These are phyloP conservation scores for Fusarium poae DNA, from an alignment of 2,329 filamentous ascomycete genomes.

Conservation along the genomic window DNA sequence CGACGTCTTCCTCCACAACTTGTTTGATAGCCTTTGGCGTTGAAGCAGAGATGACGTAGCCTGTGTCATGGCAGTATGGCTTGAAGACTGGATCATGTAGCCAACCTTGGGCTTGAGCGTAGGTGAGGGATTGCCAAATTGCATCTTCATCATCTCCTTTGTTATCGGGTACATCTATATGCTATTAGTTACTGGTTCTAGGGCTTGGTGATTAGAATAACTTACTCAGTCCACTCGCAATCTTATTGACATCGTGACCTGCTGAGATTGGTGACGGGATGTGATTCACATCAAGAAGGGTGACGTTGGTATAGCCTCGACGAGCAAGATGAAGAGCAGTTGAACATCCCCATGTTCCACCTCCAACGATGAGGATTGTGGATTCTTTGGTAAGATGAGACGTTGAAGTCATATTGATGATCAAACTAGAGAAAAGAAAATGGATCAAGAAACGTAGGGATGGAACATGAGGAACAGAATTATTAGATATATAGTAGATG, in stretches of 20 bases:
- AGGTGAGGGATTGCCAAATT: constrained; percentile 10
- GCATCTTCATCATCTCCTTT: constrained; percentile 13
- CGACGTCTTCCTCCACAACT: constrained; percentile 26
- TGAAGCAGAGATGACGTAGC: constrained; percentile 27
- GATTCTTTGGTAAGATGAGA: constrained; percentile 27
- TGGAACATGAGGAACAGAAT: no score
- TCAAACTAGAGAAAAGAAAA: accelerated
- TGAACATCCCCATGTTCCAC: constrained; percentile 41
- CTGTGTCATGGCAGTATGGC: constrained; percentile 29
- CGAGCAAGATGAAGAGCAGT: constrained; percentile 35
- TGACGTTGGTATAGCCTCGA: constrained; percentile 30
- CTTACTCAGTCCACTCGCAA: constrained; percentile 17
- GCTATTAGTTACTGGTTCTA: background rate
- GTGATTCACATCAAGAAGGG: constrained; percentile 23
- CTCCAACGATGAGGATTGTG: constrained; percentile 34
- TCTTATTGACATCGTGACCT: constrained; percentile 38
- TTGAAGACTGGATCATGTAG: constrained; percentile 27
- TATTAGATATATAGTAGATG: constrained; percentile 17
- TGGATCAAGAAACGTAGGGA: no score
- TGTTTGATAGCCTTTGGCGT: constrained; percentile 22
- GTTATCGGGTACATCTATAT: constrained; percentile 1
- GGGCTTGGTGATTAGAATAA: accelerated
- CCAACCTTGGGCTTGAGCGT: constrained; percentile 30
- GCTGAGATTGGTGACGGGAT: constrained; percentile 38
- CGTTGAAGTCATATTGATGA: constrained; percentile 2